A percentile compares a stretch with the other conserved stretches of the same genome.
Conservation (phyloP, 495 filamentous ascomycete genomes). For the Daldinia concentrica region DNA sequence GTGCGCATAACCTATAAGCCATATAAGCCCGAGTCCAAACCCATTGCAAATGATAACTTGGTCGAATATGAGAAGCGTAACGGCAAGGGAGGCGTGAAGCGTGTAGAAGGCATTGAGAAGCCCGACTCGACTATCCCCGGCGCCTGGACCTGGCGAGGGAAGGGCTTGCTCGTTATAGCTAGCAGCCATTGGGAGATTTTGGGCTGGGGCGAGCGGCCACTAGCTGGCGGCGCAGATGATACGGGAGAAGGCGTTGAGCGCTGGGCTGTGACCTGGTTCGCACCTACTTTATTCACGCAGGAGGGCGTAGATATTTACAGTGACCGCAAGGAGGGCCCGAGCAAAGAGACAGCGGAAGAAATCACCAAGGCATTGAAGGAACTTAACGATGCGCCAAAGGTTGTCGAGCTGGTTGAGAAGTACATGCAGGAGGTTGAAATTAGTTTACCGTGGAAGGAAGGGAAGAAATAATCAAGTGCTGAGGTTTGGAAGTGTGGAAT, state of each 20-base stretch:
- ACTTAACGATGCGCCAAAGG: conserved; percentile 49
- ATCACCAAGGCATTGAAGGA: conserved; percentile 56
- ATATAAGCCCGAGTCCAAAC: conserved; percentile 44
- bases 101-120: conserved; percentile 71
- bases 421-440: conserved; percentile 59
- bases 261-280: conserved; percentile 81
- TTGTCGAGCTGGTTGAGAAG: conserved; percentile 53
- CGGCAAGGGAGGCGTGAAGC: conserved; percentile 59
- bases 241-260: conserved; percentile 48
- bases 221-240: conserved; percentile 45
- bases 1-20: conserved; percentile 76
- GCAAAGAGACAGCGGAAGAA: conserved; percentile 54
- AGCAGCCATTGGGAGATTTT: conserved; percentile 77
- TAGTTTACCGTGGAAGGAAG: conserved; percentile 56
- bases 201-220: conserved; percentile 65
- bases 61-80: conserved; percentile 69
- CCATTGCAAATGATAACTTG: conserved; percentile 68
- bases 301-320: conserved; percentile 79
- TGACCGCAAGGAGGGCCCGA: conserved; percentile 61
- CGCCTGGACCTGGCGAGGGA: conserved; percentile 77
- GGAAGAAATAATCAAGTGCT: conserved; percentile 1
- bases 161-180: conserved; percentile 70
- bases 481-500: background rate
- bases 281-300: conserved; percentile 76
- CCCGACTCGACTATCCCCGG: conserved; percentile 52